Evolutionary conservation across 768 basidiomycete species (phyloP).

Genomic region (Mycena floridula): DNA sequence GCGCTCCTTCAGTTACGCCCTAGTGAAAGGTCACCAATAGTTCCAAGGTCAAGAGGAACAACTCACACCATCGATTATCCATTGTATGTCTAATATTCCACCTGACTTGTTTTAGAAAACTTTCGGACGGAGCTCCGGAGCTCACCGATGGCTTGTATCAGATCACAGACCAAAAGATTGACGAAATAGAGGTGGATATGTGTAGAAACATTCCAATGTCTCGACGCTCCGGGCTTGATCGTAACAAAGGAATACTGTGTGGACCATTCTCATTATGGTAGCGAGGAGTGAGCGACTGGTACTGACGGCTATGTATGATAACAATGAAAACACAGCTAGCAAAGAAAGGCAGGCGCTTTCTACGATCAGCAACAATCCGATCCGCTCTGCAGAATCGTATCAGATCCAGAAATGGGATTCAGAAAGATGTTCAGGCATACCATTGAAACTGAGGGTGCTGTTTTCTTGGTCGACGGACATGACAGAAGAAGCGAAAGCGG

Average conservation of each 20-base stretch:
- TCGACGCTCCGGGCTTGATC: constrained; percentile 16
- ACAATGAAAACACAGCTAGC: constrained; percentile 18
- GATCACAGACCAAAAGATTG: constrained; percentile 22
- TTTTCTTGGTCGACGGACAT: no score
- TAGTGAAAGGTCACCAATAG: constrained; percentile 6
- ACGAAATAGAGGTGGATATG: constrained; percentile 28
- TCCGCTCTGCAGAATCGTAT: constrained; percentile 17
- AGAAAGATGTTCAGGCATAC: no score
- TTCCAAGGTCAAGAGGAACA: neutral
- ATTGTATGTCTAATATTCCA: constrained; percentile 29
- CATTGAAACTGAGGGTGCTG: no score
- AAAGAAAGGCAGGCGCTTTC: constrained; percentile 22
- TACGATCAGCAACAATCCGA: constrained; percentile 25
- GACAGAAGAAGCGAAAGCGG: no score
- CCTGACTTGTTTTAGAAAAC: constrained; percentile 17
- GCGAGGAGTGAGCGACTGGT: neutral
- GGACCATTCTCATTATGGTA: neutral
- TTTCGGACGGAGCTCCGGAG: neutral
- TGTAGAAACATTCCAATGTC: constrained; percentile 23
- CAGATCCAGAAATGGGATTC: no score
- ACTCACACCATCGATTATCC: constrained; percentile 26
- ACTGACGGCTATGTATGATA: constrained; percentile 23
- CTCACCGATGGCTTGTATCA: constrained; percentile 27
- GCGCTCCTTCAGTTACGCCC: constrained; percentile 21
- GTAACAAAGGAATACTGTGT: constrained; percentile 20